phyloP scores from a whole-genome alignment of 179 eudicot species.

The Dionaea muscipula region DNA sequence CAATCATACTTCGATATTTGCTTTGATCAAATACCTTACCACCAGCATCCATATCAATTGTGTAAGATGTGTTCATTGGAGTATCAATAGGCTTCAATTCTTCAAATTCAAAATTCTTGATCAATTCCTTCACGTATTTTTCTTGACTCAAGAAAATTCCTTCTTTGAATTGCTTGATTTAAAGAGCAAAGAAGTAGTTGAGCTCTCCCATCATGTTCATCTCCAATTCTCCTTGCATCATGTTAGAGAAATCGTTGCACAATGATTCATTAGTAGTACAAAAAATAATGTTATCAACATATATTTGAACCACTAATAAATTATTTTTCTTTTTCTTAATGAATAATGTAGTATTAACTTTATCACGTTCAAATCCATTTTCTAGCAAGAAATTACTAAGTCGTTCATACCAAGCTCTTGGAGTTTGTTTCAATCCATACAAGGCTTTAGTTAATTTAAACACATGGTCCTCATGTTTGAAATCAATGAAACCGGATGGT shows the following conservation, averaged over 20 bases:
- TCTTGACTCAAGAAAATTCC: neutral
- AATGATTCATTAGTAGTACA: neutral
- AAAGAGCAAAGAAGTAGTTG: no score
- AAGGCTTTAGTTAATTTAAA: neutral
- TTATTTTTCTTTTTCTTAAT: no score
- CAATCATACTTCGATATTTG: no score
- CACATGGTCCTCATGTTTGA: neutral
- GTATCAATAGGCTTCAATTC: no score
- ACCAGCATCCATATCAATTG: no score
- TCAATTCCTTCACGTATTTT: neutral
- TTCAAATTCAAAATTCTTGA: neutral
- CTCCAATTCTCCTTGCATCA: conserved; percentile 2
- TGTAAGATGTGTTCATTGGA: no score
- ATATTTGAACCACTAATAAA: neutral
- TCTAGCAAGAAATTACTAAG: neutral
- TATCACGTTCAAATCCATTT: no score
- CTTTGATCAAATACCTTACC: no score
- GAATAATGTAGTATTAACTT: no score
- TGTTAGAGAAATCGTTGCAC: neutral
- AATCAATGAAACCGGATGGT: neutral
- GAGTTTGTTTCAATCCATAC: conserved; percentile 7
- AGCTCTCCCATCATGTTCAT: no score
- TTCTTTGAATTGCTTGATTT: no score
- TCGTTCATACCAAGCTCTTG: conserved; percentile 9
- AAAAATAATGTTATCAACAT: conserved; percentile 8